These are phyloP conservation scores for Jasminum sambac DNA, from an alignment of 257 asterid species.

Conservation along the genomic window DNA sequence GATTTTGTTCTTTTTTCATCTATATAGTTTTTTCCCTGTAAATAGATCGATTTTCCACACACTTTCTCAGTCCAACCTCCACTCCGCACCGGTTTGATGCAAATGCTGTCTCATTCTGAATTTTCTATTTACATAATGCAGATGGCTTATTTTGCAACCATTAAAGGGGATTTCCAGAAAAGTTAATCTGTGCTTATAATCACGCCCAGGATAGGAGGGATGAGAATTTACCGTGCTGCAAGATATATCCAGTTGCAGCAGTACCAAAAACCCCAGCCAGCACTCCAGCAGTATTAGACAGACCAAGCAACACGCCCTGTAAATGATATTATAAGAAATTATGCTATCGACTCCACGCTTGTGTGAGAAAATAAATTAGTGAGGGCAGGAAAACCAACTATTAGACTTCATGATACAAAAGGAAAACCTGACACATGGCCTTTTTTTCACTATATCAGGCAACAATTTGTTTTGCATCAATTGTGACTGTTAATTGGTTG, in stretches of 20 bases:
- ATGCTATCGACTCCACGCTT: not conserved
- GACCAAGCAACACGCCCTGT: constrained; percentile 90
- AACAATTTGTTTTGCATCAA: not conserved
- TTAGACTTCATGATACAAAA: not conserved
- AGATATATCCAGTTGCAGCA: constrained; percentile 89
- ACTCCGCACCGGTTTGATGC: no score
- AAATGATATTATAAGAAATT: constrained; percentile 13
- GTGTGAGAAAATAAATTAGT: not conserved
- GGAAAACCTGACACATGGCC: not conserved
- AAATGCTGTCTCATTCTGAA: not conserved
- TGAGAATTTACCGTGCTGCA: constrained; percentile 71
- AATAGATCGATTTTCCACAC: not conserved
- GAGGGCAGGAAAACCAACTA: not conserved
- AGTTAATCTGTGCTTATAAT: not conserved
- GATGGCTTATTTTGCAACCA: not conserved
- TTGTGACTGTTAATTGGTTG: not conserved
- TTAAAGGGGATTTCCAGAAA: not conserved
- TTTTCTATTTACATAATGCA: not conserved
- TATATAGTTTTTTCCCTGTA: not conserved
- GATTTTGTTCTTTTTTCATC: no score
- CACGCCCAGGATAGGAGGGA: not conserved
- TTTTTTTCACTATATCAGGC: not conserved
- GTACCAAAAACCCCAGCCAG: constrained; percentile 91
- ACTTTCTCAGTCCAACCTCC: not conserved
- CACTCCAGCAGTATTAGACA: constrained; percentile 93